Evolutionary conservation across 1,284 basidiomycete species (phyloP).

Genomic region (Mycena sp.): DNA sequence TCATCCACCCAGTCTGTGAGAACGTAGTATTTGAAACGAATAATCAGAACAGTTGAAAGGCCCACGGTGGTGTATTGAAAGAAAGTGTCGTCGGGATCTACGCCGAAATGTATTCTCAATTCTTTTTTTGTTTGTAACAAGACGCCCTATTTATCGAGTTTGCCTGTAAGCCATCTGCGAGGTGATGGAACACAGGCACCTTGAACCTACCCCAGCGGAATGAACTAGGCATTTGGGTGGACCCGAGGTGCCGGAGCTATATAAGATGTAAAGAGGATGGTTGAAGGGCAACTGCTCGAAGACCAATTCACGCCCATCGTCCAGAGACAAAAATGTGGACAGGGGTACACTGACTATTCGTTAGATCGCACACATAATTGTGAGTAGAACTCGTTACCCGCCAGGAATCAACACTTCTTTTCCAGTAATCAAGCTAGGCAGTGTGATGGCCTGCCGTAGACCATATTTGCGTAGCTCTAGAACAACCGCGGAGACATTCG

Average conservation of each 20-base stretch:
- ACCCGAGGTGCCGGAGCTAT: conserved; percentile 89
- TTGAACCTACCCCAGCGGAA: conserved; percentile 79
- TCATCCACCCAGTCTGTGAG: conserved; percentile 75
- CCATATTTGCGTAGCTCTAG: conserved; percentile 49
- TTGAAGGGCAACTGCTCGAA: conserved; percentile 84
- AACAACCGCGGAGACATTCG: conserved; percentile 62
- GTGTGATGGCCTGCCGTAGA: conserved; percentile 48
- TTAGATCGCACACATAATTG: background rate
- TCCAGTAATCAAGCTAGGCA: conserved; percentile 60
- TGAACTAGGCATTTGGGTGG: conserved; percentile 88
- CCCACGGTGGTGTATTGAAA: conserved; percentile 77
- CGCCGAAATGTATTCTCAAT: conserved; percentile 52
- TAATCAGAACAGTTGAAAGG: background rate
- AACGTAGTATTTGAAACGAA: background rate
- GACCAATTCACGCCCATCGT: conserved; percentile 55
- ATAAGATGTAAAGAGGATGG: conserved; percentile 88
- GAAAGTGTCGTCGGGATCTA: conserved; percentile 61
- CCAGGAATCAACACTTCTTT: conserved; percentile 9
- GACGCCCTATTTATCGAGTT: conserved; percentile 56
- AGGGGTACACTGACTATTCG: conserved; percentile 49
- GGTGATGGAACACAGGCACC: too few relatives aligned
- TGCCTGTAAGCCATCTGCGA: too few relatives aligned
- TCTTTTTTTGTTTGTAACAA: conserved; percentile 72
- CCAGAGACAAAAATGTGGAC: conserved; percentile 58
- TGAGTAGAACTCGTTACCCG: conserved; percentile 8